phyloP scores from a whole-genome alignment of 345 rosid genomes.

The Aquilaria yunnanensis region DNA sequence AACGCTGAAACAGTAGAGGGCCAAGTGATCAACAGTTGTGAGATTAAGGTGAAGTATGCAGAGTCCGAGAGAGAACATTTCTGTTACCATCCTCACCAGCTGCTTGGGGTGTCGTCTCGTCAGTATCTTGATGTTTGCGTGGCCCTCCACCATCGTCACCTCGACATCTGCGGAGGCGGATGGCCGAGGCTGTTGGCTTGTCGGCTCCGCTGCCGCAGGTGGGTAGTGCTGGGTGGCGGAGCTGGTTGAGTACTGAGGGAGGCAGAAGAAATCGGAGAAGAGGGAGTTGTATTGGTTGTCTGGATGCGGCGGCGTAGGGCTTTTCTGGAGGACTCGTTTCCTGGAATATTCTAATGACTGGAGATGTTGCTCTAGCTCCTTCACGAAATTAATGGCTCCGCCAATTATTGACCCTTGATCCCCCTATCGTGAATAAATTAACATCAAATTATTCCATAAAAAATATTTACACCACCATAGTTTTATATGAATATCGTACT shows the following conservation, averaged over 20 bases:
- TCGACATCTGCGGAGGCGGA: slow-evolving; percentile 46
- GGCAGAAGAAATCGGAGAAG: slow-evolving; percentile 45
- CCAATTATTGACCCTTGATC: slow-evolving; percentile 82
- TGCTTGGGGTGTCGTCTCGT: slow-evolving; percentile 40
- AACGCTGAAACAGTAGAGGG: slow-evolving; percentile 47
- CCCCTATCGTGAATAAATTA: slow-evolving; percentile 22
- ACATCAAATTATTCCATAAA: no score
- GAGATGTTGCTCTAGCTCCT: slow-evolving; percentile 60
- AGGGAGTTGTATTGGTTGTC: not conserved
- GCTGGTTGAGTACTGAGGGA: slow-evolving; percentile 46
- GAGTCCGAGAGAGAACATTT: slow-evolving; percentile 39
- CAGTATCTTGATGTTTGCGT: slow-evolving; percentile 54
- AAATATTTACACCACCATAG: no score
- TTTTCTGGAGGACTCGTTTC: slow-evolving; percentile 15
- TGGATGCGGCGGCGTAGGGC: not conserved
- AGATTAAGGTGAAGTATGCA: slow-evolving; percentile 49
- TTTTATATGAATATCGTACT: no score
- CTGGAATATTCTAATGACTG: slow-evolving; percentile 40
- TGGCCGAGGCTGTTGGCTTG: slow-evolving; percentile 7
- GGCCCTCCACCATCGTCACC: slow-evolving; percentile 52
- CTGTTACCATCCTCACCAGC: slow-evolving; percentile 44
- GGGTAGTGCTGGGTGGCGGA: not conserved
- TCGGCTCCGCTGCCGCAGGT: slow-evolving; percentile 1
- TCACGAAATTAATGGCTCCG: slow-evolving; percentile 64
- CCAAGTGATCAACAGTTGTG: slow-evolving; percentile 36